Percentiles rank a stretch among this genome's conserved stretches.
phyloP scores from a whole-genome alignment of 1,284 basidiomycete species.

The Leccinum ponderosum region DNA sequence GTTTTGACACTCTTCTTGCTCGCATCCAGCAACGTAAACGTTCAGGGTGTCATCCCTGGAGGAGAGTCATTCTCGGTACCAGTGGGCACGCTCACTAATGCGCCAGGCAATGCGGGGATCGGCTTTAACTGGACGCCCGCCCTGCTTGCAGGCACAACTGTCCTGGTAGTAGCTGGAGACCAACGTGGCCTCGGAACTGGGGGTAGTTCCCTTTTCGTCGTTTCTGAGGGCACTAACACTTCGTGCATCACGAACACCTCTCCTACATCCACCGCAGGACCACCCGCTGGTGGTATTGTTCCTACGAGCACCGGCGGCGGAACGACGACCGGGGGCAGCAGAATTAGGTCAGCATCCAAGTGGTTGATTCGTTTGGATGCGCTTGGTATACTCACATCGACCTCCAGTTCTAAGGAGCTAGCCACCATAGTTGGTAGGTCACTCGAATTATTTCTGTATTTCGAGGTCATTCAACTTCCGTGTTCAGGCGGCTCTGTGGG shows the following conservation, averaged over 20 bases:
- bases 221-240: conserved; percentile 48
- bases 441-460: background rate
- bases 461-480: conserved; percentile 8
- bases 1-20: background rate
- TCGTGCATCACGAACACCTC: conserved; percentile 58
- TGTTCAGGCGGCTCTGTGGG: conserved; percentile 62
- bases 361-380: background rate
- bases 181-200: conserved; percentile 63
- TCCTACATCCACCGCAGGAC: conserved; percentile 74
- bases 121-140: conserved; percentile 71
- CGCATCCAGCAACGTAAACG: conserved; percentile 48
- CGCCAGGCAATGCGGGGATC: conserved; percentile 42
- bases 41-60: conserved; percentile 75
- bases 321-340: conserved; percentile 13
- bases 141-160: conserved; percentile 59
- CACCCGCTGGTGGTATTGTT: conserved; percentile 64
- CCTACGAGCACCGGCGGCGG: conserved; percentile 18
- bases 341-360: conserved; percentile 26
- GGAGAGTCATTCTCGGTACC: conserved; percentile 72
- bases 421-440: conserved; percentile 61
- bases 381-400: conserved; percentile 1
- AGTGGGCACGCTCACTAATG: conserved; percentile 42
- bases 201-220: conserved; percentile 58
- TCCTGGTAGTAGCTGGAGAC: conserved; percentile 67
- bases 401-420: conserved; percentile 40